phyloP scores from a whole-genome alignment of 805 yeast species.

The Ogataea nonfermentans region DNA sequence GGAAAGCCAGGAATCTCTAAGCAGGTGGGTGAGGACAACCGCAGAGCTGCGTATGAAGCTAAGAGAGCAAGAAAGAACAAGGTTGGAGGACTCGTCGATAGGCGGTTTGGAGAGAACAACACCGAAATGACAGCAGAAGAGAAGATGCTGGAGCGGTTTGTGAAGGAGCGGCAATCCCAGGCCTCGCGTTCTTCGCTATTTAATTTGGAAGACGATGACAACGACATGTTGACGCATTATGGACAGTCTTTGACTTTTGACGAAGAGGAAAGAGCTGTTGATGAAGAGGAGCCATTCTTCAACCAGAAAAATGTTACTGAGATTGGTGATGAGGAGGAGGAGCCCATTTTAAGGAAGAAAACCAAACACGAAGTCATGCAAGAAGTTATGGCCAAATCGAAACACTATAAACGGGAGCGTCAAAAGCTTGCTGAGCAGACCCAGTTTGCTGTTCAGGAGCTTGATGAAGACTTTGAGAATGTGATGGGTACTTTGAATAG shows the following conservation, averaged over 20 bases:
- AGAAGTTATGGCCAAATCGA: slow-evolving; percentile 80
- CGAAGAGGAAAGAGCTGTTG: slow-evolving; percentile 34
- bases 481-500: slow-evolving; percentile 45
- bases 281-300: slow-evolving; percentile 32
- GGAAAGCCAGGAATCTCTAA: slow-evolving; percentile 71
- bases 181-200: slow-evolving; percentile 59
- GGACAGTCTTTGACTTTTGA: slow-evolving; percentile 65
- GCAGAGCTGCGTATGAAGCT: slow-evolving; percentile 61
- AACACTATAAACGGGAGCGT: slow-evolving; percentile 72
- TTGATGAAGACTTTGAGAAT: slow-evolving; percentile 73
- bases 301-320: slow-evolving; percentile 34
- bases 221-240: slow-evolving; percentile 69
- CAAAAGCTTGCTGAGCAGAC: slow-evolving; percentile 60
- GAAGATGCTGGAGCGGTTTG: slow-evolving; percentile 91
- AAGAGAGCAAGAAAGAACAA: slow-evolving; percentile 62
- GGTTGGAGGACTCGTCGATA: slow-evolving; percentile 76
- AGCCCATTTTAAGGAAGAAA: slow-evolving; percentile 53
- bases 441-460: slow-evolving; percentile 59
- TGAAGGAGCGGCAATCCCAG: slow-evolving; percentile 74
- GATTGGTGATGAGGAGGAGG: slow-evolving; percentile 35
- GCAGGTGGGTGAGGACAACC: slow-evolving; percentile 63
- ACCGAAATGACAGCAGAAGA: slow-evolving; percentile 75
- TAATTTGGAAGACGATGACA: slow-evolving; percentile 69
- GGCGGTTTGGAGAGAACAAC: slow-evolving; percentile 90
- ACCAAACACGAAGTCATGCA: slow-evolving; percentile 84